These are phyloP conservation scores for Pseudonitzschia delicatissima DNA, from an alignment of 108 stramenopile genomes.

Conservation along the genomic window DNA sequence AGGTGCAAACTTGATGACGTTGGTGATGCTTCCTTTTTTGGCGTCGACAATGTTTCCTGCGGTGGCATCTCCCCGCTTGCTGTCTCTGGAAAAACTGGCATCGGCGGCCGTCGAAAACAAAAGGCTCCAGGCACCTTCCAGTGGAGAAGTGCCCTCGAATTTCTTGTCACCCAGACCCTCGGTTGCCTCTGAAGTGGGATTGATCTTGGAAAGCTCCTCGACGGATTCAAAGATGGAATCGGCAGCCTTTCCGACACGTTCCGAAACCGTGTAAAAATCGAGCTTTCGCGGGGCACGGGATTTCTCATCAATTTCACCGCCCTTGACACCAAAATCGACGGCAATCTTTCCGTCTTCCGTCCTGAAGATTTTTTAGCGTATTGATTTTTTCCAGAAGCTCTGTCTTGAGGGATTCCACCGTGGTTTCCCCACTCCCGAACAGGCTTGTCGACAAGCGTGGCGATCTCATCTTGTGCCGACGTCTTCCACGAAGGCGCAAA, in stretches of 20 bases:
- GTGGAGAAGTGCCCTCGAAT: slow-evolving; percentile 13
- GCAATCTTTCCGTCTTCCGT: slow-evolving; percentile 46
- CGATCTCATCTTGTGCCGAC: background rate
- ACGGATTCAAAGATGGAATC: slow-evolving; percentile 35
- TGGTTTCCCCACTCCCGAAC: background rate
- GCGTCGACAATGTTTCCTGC: slow-evolving; percentile 41
- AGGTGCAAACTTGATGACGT: slow-evolving; percentile 39
- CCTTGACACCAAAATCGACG: slow-evolving; percentile 60
- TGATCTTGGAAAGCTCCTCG: slow-evolving; percentile 16
- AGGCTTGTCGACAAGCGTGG: background rate
- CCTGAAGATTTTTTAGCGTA: slow-evolving; percentile 35
- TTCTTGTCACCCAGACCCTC: slow-evolving; percentile 26
- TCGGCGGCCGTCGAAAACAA: slow-evolving; percentile 68
- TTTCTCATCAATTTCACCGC: slow-evolving; percentile 54
- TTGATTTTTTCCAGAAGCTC: slow-evolving; percentile 29
- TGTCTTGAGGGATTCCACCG: slow-evolving; percentile 20
- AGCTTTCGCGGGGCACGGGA: slow-evolving; percentile 55
- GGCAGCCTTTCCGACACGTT: slow-evolving; percentile 47
- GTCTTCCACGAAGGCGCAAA: background rate
- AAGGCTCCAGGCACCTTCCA: slow-evolving; percentile 57
- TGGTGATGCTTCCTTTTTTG: slow-evolving; percentile 28
- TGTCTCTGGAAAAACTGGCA: slow-evolving; percentile 38
- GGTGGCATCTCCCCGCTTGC: slow-evolving; percentile 42
- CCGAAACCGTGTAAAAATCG: slow-evolving; percentile 50
- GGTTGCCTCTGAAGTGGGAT: slow-evolving; percentile 30